These are phyloP conservation scores for Elongisporangium senticosum DNA, from an alignment of 352 stramenopile species.

Conservation along the genomic window DNA sequence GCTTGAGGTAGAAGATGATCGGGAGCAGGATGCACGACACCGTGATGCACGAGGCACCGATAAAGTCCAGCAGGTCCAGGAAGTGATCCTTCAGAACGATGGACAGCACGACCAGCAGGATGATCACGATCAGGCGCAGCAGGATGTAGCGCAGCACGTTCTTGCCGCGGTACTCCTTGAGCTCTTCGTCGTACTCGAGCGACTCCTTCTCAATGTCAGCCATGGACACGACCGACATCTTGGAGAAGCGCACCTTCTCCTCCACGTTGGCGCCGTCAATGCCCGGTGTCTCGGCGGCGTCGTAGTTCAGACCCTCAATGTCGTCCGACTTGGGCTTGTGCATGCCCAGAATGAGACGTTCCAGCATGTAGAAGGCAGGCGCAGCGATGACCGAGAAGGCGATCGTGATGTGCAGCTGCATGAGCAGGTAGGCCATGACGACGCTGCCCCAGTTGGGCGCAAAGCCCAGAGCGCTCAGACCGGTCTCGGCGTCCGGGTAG, in stretches of 20 bases:
- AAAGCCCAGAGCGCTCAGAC: conserved; percentile 12
- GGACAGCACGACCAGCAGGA: conserved; percentile 24
- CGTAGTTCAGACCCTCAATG: conserved; percentile 10
- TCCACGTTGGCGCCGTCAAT: conserved; percentile 6
- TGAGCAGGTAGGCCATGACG: conserved; percentile 24
- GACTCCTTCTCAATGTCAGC: conserved; percentile 25
- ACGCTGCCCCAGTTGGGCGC: conserved; percentile 16
- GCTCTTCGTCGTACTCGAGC: conserved; percentile 18
- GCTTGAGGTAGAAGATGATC: conserved; percentile 43
- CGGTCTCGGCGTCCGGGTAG: not conserved
- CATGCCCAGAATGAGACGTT: conserved; percentile 32
- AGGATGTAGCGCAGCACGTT: conserved; percentile 26
- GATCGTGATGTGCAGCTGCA: conserved; percentile 32
- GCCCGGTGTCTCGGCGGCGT: conserved; percentile 1
- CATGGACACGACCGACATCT: conserved; percentile 7
- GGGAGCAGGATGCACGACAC: conserved; percentile 33
- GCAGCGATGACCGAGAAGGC: conserved; percentile 33
- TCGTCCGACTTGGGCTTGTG: conserved; percentile 26
- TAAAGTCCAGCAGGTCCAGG: conserved; percentile 45
- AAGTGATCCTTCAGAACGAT: conserved; percentile 37
- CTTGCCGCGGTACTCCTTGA: conserved; percentile 21
- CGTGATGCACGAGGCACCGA: conserved; percentile 30
- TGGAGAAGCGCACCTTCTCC: conserved; percentile 26
- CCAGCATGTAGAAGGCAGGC: conserved; percentile 30
- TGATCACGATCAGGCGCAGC: conserved; percentile 26